Evolutionary conservation across 768 basidiomycete genomes (phyloP).

Genomic region (Rhodotorula babjevae): DNA sequence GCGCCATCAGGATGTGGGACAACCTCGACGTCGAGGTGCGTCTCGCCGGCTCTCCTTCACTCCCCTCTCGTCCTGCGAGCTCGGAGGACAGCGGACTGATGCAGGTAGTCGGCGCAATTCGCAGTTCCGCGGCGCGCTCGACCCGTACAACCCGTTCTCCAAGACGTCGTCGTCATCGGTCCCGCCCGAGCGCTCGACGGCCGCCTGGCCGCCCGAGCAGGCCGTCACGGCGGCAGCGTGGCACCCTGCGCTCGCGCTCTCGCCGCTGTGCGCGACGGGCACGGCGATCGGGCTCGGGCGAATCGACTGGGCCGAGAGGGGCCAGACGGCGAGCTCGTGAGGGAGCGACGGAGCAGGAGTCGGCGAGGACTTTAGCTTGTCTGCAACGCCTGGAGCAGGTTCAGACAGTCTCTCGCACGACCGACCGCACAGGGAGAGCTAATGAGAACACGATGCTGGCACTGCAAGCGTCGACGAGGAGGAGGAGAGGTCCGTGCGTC

Average conservation of each 20-base stretch:
- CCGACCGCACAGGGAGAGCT: too few species aligned
- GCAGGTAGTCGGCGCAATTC: too few species aligned
- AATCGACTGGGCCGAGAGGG: slow-evolving; percentile 58
- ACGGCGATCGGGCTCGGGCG: slow-evolving; percentile 81
- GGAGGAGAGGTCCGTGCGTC: too few species aligned
- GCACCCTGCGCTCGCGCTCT: slow-evolving; percentile 62
- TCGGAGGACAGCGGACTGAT: too few species aligned
- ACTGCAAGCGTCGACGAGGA: too few species aligned
- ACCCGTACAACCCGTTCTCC: neutral
- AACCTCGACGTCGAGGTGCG: slow-evolving; percentile 67
- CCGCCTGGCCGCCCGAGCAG: slow-evolving; percentile 74
- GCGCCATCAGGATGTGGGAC: slow-evolving; percentile 83
- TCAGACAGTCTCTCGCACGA: too few species aligned
- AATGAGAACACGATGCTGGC: too few species aligned
- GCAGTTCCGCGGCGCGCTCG: slow-evolving; percentile 2
- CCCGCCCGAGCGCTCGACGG: slow-evolving; percentile 48
- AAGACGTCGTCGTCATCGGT: neutral
- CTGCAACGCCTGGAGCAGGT: too few species aligned
- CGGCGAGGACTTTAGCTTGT: too few species aligned
- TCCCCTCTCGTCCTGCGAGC: neutral
- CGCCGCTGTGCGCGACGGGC: slow-evolving; percentile 64
- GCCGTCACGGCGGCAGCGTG: slow-evolving; percentile 72
- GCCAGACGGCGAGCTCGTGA: too few species aligned
- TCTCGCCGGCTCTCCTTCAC: neutral
- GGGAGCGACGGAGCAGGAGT: too few species aligned